Evolutionary conservation across 2,329 filamentous ascomycete genomes (phyloP).

Genomic region (Achaetomium macrosporum): DNA sequence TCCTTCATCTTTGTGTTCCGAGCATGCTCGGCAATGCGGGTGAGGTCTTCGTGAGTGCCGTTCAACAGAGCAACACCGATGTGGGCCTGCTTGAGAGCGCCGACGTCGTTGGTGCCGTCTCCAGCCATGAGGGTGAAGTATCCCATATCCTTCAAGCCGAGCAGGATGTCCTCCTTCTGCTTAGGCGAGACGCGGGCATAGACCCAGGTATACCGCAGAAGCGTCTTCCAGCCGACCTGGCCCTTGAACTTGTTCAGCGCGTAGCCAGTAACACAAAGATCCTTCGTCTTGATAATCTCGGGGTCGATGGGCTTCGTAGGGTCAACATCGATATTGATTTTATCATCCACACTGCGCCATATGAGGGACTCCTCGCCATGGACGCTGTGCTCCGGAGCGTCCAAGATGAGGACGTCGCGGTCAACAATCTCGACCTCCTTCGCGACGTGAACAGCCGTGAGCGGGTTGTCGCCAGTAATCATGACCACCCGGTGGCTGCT

Average conservation of each 20-base stretch:
- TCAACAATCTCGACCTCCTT: slow-evolving; percentile 96
- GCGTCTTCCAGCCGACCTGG: slow-evolving; percentile 65
- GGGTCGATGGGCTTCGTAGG: slow-evolving; percentile 73
- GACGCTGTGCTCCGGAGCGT: slow-evolving; percentile 85
- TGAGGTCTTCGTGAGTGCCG: slow-evolving; percentile 84
- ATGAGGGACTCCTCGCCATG: slow-evolving; percentile 74
- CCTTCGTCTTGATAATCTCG: slow-evolving; percentile 76
- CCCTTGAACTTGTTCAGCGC: slow-evolving; percentile 84
- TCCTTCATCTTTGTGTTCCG: slow-evolving; percentile 98
- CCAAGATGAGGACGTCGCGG: slow-evolving; percentile 86
- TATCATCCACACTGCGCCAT: slow-evolving; percentile 94
- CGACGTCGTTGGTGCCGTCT: slow-evolving; percentile 97
- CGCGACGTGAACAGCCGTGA: slow-evolving; percentile 94
- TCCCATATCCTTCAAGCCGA: slow-evolving; percentile 90
- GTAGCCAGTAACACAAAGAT: slow-evolving; percentile 94
- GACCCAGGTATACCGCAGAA: slow-evolving; percentile 90
- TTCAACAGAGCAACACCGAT: slow-evolving; percentile 95
- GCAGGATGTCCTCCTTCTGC: slow-evolving; percentile 97
- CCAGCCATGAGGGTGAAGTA: slow-evolving; percentile 99
- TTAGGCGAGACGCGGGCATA: slow-evolving; percentile 97
- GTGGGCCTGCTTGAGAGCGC: slow-evolving; percentile 94
- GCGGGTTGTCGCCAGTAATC: slow-evolving; percentile 97
- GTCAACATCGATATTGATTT: slow-evolving; percentile 77
- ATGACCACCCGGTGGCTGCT: slow-evolving; percentile 98
- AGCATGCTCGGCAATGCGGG: slow-evolving; percentile 86